Evolutionary conservation across 495 filamentous ascomycete species (phyloP).

Genomic region (Geoglossum glabrum): DNA sequence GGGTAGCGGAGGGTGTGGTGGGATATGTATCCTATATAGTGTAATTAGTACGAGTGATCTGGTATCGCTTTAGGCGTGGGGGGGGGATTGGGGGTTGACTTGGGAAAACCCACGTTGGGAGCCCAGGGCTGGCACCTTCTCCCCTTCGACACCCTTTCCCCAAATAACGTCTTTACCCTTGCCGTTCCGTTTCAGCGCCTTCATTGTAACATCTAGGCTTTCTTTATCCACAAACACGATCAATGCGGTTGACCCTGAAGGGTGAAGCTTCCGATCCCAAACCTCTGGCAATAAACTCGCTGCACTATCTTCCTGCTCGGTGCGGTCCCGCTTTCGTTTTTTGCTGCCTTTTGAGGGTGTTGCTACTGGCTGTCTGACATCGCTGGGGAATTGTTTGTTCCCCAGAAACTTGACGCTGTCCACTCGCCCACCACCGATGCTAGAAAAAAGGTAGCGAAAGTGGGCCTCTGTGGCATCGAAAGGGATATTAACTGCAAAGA

Average conservation of each 20-base stretch:
- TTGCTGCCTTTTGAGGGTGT: constrained; percentile 31
- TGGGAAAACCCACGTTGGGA: constrained; percentile 21
- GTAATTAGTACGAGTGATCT: not conserved
- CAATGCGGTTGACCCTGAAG: constrained; percentile 56
- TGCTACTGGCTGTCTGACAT: constrained; percentile 14
- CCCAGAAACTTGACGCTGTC: constrained; percentile 51
- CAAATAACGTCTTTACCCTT: constrained; percentile 36
- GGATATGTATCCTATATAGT: constrained; percentile 31
- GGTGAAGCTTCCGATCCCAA: constrained; percentile 56
- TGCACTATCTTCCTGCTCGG: constrained; percentile 24
- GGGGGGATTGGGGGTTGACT: not conserved
- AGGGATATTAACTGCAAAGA: constrained; percentile 79
- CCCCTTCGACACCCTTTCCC: constrained; percentile 36
- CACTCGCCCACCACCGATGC: constrained; percentile 50
- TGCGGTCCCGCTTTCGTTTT: constrained; percentile 42
- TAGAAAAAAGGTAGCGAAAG: constrained; percentile 50
- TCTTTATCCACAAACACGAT: constrained; percentile 65
- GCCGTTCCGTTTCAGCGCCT: constrained; percentile 41
- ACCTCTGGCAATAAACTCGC: constrained; percentile 34
- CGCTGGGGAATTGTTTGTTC: constrained; percentile 10
- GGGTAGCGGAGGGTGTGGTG: constrained; percentile 56
- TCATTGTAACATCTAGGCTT: constrained; percentile 50
- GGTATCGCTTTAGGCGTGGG: not conserved
- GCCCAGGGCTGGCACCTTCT: constrained; percentile 35
- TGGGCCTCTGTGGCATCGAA: constrained; percentile 63